Evolutionary conservation across 1,284 basidiomycete species (phyloP).

Genomic region (Apiotrichum montevideense): DNA sequence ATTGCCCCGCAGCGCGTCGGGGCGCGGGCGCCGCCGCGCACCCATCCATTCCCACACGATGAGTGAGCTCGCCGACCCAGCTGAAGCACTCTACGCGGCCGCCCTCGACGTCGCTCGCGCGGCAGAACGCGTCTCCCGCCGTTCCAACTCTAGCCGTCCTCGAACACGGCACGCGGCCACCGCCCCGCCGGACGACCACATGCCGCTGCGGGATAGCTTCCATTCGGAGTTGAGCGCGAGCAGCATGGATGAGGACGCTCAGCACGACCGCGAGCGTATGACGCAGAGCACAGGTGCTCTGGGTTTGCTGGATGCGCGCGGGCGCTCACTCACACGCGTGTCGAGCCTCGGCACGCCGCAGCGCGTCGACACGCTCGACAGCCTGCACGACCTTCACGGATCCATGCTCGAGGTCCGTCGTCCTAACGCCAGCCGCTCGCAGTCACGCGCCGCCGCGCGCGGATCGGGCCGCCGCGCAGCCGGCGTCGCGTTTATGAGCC

Average conservation of each 20-base stretch:
- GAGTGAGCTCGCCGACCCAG: slow-evolving; percentile 6
- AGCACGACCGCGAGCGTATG: slow-evolving; percentile 9
- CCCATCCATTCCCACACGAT: slow-evolving; percentile 16
- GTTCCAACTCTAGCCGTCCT: slow-evolving; percentile 10
- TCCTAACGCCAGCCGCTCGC: slow-evolving; percentile 4
- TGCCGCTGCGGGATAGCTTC: slow-evolving; percentile 17
- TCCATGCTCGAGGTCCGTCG: slow-evolving; percentile 15
- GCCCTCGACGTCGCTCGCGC: slow-evolving; percentile 45
- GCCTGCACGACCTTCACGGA: slow-evolving; percentile 4
- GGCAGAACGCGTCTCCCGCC: slow-evolving; percentile 38
- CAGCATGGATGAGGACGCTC: slow-evolving; percentile 9
- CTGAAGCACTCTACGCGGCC: slow-evolving; percentile 41
- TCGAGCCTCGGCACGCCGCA: neutral
- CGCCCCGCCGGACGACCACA: neutral
- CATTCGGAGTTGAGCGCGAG: slow-evolving; percentile 26
- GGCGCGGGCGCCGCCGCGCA: slow-evolving; percentile 3
- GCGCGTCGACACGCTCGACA: slow-evolving; percentile 9
- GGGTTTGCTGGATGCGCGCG: slow-evolving; percentile 5
- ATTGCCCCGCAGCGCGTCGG: neutral
- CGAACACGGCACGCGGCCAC: slow-evolving; percentile 8
- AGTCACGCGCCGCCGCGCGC: slow-evolving; percentile 3
- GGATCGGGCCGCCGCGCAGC: slow-evolving; percentile 28
- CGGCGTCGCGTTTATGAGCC: slow-evolving; percentile 46
- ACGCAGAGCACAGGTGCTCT: slow-evolving; percentile 17
- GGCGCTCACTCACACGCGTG: slow-evolving; percentile 7